Percentiles rank a stretch among this genome's conserved stretches.
Conservation (phyloP, 495 filamentous ascomycete genomes). For the Neurospora sp. region DNA sequence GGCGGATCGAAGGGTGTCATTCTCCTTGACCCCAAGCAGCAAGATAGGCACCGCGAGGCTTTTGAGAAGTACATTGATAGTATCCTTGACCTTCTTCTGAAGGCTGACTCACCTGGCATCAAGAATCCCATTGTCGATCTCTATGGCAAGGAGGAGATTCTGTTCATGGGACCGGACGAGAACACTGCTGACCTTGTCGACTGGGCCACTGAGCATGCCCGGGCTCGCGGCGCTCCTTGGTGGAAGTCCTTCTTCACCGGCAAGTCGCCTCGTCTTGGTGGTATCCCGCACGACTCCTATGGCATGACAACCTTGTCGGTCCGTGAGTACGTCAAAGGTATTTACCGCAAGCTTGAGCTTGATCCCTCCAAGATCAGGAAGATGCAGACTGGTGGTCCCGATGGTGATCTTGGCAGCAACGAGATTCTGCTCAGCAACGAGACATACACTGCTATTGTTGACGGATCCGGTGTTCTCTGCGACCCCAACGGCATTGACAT, state of each 20-base stretch:
- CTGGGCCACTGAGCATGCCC: constrained; percentile 95
- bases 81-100: constrained; percentile 87
- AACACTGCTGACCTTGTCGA: constrained; percentile 95
- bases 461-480: constrained; percentile 88
- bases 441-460: constrained; percentile 86
- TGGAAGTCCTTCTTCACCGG: constrained; percentile 99
- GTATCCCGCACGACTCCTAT: constrained; percentile 91
- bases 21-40: constrained; percentile 83
- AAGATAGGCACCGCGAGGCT: constrained; percentile 81
- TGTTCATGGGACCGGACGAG: constrained; percentile 98
- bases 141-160: constrained; percentile 85
- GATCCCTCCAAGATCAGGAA: constrained; percentile 76
- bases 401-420: constrained; percentile 94
- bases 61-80: constrained; percentile 99
- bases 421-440: constrained; percentile 94
- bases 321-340: constrained; percentile 88
- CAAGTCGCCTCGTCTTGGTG: constrained; percentile 89
- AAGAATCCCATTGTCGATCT: constrained; percentile 97
- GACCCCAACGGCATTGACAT: constrained; percentile 84
- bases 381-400: constrained; percentile 94
- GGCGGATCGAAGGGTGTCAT: constrained; percentile 97
- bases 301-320: constrained; percentile 98
- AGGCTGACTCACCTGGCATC: constrained; percentile 85
- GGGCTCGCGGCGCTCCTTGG: constrained; percentile 81
- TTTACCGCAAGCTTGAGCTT: constrained; percentile 89